Percentiles rank a stretch among this genome's conserved stretches.
phyloP scores from a whole-genome alignment of 2,329 filamentous ascomycete genomes.

The Phialophora tarda region DNA sequence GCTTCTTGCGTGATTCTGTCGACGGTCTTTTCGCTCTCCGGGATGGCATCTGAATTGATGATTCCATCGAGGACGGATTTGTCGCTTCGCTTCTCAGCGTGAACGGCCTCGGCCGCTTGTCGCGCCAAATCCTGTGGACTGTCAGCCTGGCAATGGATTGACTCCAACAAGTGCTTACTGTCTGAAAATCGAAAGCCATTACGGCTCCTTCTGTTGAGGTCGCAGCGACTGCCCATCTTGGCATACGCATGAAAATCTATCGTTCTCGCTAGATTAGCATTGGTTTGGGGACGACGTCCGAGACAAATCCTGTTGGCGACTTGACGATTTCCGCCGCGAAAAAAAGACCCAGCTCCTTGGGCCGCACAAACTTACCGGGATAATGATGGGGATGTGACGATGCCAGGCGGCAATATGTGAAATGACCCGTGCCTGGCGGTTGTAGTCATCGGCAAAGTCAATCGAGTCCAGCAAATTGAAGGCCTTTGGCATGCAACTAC shows the following conservation, averaged over 20 bases:
- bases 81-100: slow-evolving; percentile 34
- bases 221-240: slow-evolving; percentile 32
- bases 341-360: background rate
- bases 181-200: slow-evolving; percentile 37
- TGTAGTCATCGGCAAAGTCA: slow-evolving; percentile 38
- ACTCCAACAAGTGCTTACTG: slow-evolving; percentile 20
- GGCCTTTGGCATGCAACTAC: slow-evolving; percentile 32
- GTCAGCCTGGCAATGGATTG: slow-evolving; percentile 12
- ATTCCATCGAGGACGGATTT: slow-evolving; percentile 39
- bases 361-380: slow-evolving; percentile 14
- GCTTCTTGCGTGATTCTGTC: slow-evolving; percentile 41
- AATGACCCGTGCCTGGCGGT: slow-evolving; percentile 32
- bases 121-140: slow-evolving; percentile 28
- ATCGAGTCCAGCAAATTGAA: slow-evolving; percentile 36
- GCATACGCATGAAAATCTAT: slow-evolving; percentile 34
- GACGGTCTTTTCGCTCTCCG: slow-evolving; percentile 43
- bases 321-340: background rate
- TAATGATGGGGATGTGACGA: slow-evolving; percentile 37
- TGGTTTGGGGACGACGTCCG: background rate
- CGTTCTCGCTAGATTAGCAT: background rate
- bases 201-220: slow-evolving; percentile 34
- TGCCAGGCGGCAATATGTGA: slow-evolving; percentile 36
- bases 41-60: slow-evolving; percentile 40
- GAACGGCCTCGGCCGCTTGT: slow-evolving; percentile 26
- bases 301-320: background rate